Base-by-base conservation (phyloP, 2,329 filamentous ascomycete genomes). In the Neofusicoccum parvum region DNA sequence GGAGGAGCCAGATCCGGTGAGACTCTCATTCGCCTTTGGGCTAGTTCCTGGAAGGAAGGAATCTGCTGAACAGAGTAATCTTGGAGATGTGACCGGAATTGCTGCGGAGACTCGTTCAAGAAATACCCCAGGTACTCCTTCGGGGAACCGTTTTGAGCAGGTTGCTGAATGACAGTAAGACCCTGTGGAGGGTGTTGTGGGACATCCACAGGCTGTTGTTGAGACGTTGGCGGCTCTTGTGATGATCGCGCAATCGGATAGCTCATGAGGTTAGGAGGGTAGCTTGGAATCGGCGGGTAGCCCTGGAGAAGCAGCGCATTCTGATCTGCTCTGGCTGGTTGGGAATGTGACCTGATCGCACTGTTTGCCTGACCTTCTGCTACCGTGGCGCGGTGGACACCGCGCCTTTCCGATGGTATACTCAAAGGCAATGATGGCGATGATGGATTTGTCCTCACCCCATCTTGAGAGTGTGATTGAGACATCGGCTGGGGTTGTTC, bases 81-180 rank as follows among this genome's bases (percentile, higher is more conserved):
- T 53, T 76, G 75, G 41, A 81, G 73, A 27, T 56, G 41, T 20
- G 62, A 32, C 10, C 54, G 53, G n/a, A 60, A 62, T 5, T 70
- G 66, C 53, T 74, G 73, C 54, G 78, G 75, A 51, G 81, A 80
- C 32, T 82, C 80, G 11, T 76, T 78, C 50, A 83, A 74, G 65
- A 80, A 82, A 69, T 84, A 84, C 3, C 82, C 82, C 12, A 82
- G 75, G 68, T 83, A 84, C 66, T 84, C 82, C 69, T 83, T 83
- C 1, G 81, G 80, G 56, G 79, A 76, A 11, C 76, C 75, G 62
- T 73, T 75, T 14, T 77, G 64, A 11, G 37, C 41, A 36, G 46
- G 45, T 32, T 65, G 54, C 7, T 76, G 74, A 9, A 51, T 27
- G 20, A 70, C 56, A 36, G 68, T 45, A 23, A 70, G 62, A 23